Conservation (phyloP, 345 rosid species). For the Eucalyptus pauciflora region DNA sequence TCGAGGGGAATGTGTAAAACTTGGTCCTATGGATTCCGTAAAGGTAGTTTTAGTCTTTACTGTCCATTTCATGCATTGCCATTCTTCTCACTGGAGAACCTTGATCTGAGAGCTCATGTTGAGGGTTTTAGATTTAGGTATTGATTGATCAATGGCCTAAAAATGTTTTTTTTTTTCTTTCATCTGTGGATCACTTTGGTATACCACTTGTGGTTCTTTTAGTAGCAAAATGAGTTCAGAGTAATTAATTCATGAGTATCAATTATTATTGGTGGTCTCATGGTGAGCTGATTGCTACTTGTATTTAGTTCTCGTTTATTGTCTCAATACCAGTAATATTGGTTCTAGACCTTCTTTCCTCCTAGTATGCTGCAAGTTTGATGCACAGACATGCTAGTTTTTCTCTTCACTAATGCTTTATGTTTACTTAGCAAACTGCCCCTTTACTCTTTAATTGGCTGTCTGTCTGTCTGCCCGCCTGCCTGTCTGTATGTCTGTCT, state of each 20-base stretch:
- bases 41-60: slow-evolving; percentile 35
- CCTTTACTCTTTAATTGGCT: background rate
- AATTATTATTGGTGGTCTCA: background rate
- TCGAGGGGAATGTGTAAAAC: slow-evolving; percentile 72
- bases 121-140: background rate
- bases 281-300: background rate
- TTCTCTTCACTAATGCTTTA: background rate
- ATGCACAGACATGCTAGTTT: background rate
- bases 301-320: background rate
- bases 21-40: slow-evolving; percentile 73
- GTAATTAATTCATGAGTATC: background rate
- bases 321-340: background rate
- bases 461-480: background rate
- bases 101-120: background rate
- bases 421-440: background rate
- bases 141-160: background rate
- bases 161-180: background rate
- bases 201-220: background rate
- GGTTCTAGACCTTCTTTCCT: background rate
- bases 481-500: fast-evolving
- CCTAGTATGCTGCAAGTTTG: background rate
- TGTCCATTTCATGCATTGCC: background rate
- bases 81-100: background rate
- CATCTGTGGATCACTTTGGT: background rate
- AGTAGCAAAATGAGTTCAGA: background rate